Percentiles rank a stretch among this genome's conserved stretches.
Evolutionary conservation across 805 yeast genomes (phyloP).

Genomic region (Saturnispora hagleri): DNA sequence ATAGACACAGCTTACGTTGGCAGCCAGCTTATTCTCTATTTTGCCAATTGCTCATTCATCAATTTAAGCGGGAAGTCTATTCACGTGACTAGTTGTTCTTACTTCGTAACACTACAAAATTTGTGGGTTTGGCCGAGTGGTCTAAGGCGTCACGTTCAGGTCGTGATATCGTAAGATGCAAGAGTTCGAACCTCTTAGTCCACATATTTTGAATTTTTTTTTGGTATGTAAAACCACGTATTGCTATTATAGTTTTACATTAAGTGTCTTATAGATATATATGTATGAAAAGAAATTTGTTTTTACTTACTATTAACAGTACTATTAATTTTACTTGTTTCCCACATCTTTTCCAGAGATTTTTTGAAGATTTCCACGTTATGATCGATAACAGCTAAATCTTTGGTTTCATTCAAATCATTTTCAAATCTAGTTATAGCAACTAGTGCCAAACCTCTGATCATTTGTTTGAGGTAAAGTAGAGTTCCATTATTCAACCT

Average conservation of each 20-base stretch:
- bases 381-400: constrained; percentile 70
- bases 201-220: constrained; percentile 12
- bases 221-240: not conserved
- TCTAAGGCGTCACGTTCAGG: constrained; percentile 25
- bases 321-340: constrained; percentile 28
- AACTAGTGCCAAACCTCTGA: constrained; percentile 84
- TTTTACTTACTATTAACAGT: not conserved
- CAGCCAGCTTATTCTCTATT: too few relatives aligned
- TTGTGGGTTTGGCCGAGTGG: constrained; percentile 25
- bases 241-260: not conserved
- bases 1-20: too few relatives aligned
- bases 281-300: not conserved
- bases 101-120: too few relatives aligned
- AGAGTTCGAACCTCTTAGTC: constrained; percentile 24
- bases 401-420: constrained; percentile 34
- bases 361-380: constrained; percentile 75
- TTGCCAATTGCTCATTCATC: too few relatives aligned
- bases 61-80: too few relatives aligned
- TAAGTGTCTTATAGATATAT: not conserved
- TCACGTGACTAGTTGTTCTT: too few relatives aligned
- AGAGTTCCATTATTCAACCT: constrained; percentile 76
- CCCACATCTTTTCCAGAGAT: constrained; percentile 68
- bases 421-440: constrained; percentile 70
- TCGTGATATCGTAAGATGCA: constrained; percentile 23
- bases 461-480: constrained; percentile 81